A percentile compares a stretch with the other conserved stretches of the same genome.
Evolutionary conservation across 2,329 filamentous ascomycete genomes (phyloP).

Genomic region (Blastomyces percursus): DNA sequence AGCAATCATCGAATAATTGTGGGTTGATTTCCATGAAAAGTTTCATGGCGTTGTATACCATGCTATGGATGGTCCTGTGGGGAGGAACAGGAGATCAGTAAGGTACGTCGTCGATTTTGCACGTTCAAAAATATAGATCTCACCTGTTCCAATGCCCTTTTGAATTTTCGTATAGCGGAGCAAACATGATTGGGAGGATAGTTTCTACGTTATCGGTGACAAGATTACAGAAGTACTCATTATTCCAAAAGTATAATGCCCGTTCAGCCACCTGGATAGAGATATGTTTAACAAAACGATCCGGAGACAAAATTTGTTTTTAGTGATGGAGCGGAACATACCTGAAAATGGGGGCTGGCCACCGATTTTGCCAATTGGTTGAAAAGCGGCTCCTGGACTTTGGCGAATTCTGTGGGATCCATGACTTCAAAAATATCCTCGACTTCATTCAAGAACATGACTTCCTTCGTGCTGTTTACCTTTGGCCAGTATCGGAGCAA

Average conservation of each 20-base stretch:
- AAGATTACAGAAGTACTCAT: constrained; percentile 98
- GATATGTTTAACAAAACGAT: constrained; percentile 10
- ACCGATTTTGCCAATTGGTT: constrained; percentile 96
- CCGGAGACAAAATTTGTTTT: not conserved
- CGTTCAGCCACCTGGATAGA: constrained; percentile 69
- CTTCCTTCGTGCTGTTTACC: constrained; percentile 98
- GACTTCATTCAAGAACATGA: constrained; percentile 99
- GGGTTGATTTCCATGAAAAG: constrained; percentile 99
- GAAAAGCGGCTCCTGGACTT: constrained; percentile 95
- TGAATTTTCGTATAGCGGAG: constrained; percentile 94
- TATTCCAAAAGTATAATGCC: constrained; percentile 99
- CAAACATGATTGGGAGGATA: constrained; percentile 98
- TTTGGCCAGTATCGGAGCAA: constrained; percentile 97
- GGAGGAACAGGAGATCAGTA: not conserved
- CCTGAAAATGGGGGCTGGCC: constrained; percentile 94
- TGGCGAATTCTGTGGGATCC: constrained; percentile 96
- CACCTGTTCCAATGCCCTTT: constrained; percentile 99
- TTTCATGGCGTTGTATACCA: constrained; percentile 99
- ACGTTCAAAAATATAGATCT: constrained; percentile 19
- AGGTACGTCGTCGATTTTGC: not conserved
- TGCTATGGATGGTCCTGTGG: constrained; percentile 86
- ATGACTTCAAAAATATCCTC: constrained; percentile 99
- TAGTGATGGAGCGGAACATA: constrained; percentile 21
- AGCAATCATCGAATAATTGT: constrained; percentile 96
- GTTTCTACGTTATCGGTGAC: constrained; percentile 99